A percentile compares a stretch with the other conserved stretches of the same genome.
Evolutionary conservation across 23 red algal species (phyloP).

Genomic region (Gracilariopsis chorda): DNA sequence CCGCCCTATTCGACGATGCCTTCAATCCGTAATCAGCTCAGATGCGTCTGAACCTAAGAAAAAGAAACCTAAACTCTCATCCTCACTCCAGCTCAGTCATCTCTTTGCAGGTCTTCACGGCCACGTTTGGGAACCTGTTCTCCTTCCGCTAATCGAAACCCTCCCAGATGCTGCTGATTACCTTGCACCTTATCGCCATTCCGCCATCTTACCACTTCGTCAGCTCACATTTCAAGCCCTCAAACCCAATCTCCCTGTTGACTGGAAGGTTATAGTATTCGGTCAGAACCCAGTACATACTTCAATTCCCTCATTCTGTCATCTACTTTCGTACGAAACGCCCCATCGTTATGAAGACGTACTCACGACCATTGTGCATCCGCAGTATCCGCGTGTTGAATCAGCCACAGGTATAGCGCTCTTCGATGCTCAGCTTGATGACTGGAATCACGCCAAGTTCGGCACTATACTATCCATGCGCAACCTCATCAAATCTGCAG

Average conservation of each 20-base stretch:
- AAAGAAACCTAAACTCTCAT: background rate
- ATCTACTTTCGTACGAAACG: no score
- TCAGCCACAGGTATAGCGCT: background rate
- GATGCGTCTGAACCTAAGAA: background rate
- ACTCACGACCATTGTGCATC: no score
- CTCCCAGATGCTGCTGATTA: background rate
- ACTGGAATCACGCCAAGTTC: background rate
- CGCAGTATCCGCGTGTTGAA: background rate
- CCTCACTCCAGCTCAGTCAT: background rate
- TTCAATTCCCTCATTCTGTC: background rate
- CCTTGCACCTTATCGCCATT: background rate
- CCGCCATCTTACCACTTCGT: background rate
- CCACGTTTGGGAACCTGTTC: conserved; percentile 1
- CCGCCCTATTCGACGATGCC: background rate
- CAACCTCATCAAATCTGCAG: background rate
- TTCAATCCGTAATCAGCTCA: background rate
- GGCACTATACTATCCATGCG: background rate
- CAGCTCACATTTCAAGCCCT: conserved; percentile 7
- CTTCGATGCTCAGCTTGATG: background rate
- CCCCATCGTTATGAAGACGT: no score
- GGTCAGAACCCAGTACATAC: conserved; percentile 16
- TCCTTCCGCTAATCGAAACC: background rate
- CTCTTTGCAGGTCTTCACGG: background rate
- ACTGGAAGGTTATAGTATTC: background rate
- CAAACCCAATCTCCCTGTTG: background rate